Base-by-base conservation (phyloP, 805 yeast genomes). In the Torulaspora quercuum region DNA sequence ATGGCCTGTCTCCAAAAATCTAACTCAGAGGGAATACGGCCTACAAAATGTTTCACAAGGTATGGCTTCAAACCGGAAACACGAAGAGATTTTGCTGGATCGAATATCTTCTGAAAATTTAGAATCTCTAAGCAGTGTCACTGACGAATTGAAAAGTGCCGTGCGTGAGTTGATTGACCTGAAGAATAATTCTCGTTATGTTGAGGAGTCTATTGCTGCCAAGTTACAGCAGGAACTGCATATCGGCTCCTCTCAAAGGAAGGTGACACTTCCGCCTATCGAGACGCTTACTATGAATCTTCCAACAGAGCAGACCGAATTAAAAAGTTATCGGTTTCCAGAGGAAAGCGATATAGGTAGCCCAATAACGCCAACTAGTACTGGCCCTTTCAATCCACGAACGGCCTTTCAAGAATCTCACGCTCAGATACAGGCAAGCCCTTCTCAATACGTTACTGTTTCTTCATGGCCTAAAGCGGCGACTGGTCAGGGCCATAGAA, bases 1-100 rank as follows among this genome's bases (percentile, higher is more conserved):
- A 18, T 48, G 52, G 52, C 49, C 51, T 6, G 31, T 35, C 10
- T 36, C 36, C 15, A 37, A 21, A 13, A 27, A 32, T 20, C 12
- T 13, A 3, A n/a, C 24, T 6, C 21, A 23, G 5, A 29, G 23
- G 12, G 9, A 10, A 12, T 13, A 12, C 17, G 13, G 18, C 29
- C 13, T 16, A 14, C 35, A 24, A 10, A 12, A n/a, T n/a, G 2
- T 6, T 10, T 24, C 40, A 4, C 29, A 20, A 12, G 13, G 7
- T 12, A 27, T 27, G 7, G 15, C 25, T 11, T 8, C 15, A 5
- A 18, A 19, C 26, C 13, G 12, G 6, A 33, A 11, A 7, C 26
- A 27, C 11, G 29, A 35, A 17, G 20, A 35, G 15, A 28, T 38
- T 14, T 20, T 35, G 19, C 21, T 42, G 35, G 35, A 32, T 21